Evolutionary conservation across 1,139 yeast species (phyloP), one percentile per base, ranked within the genome.

Genomic region (Suhomyces coccinellae): DNA sequence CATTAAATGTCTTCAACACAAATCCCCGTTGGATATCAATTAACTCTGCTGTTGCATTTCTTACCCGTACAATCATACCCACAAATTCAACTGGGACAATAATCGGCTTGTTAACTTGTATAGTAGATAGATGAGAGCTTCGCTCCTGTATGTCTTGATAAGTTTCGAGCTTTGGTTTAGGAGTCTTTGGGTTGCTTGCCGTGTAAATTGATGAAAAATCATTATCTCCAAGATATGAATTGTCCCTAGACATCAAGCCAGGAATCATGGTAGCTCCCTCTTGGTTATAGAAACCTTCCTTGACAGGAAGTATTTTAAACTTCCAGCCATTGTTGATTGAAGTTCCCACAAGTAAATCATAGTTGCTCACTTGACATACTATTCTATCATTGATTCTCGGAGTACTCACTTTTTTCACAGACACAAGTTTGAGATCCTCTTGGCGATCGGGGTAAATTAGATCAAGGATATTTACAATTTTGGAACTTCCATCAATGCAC

Each of bases 21-120:
- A 82, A 80, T 3, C 96, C 96, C 0, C 90, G 81, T 58, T 84
- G 90, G 20, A 85, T 82, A 66, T 88, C 96, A 40, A 88, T 75
- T 45, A 88, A 64, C 52, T 84, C 87, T 0, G 88, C 87, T 22
- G 65, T 66, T 20, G 70, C 61, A 24, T 78, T 77, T 40, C 70
- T 67, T 0, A 86, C 85, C 36, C 84, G 64, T 3, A 85, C 75
- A 43, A 84, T 67, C 85, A 85, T 81, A 28, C 91, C 90, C 35
- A 85, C 85, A 65, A 83, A 85, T 14, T 83, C 80, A 30, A 84
- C 79, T 5, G 80, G 61, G 11, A 73, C 74, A 44, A 81, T 52
- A 1, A 58, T 56, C 2, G 68, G 55, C 34, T 57, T 58, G 46
- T 65, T 65, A 14, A 63, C 59, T 46, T 49, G 52, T 5, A 51